Evolutionary conservation across 805 yeast species (phyloP).

Genomic region (Cyberlindnera misumaiensis): DNA sequence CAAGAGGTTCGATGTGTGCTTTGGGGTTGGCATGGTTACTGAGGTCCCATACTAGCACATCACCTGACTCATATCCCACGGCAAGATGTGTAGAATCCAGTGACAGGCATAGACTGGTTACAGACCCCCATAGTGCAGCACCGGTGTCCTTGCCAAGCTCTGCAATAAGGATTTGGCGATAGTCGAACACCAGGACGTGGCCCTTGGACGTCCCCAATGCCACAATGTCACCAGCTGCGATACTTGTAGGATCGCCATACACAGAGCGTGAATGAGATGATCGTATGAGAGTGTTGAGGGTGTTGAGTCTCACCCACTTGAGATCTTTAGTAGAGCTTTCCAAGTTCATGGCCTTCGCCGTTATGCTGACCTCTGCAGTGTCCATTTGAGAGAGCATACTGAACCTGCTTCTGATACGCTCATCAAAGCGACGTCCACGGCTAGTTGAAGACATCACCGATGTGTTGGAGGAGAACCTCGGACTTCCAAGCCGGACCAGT

Average conservation of each 20-base stretch:
- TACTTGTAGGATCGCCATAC: constrained; percentile 46
- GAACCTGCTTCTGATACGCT: constrained; percentile 16
- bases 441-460: constrained; percentile 10
- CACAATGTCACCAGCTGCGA: constrained; percentile 39
- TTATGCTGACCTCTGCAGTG: no score
- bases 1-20: constrained; percentile 18
- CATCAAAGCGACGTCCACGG: constrained; percentile 14
- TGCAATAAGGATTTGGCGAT: constrained; percentile 49
- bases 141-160: constrained; percentile 30
- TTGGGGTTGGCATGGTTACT: constrained; percentile 26
- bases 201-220: constrained; percentile 72
- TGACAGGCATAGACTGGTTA: constrained; percentile 53
- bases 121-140: constrained; percentile 35
- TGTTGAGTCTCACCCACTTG: constrained; percentile 36
- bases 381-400: constrained; percentile 4
- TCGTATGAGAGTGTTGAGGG: constrained; percentile 30
- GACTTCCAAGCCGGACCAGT: constrained; percentile 5
- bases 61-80: constrained; percentile 63
- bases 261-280: constrained; percentile 26
- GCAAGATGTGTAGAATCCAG: constrained; percentile 65
- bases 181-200: constrained; percentile 56
- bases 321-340: constrained; percentile 2
- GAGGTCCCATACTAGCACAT: constrained; percentile 63
- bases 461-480: constrained; percentile 9
- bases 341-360: not conserved